Evolutionary conservation across 495 filamentous ascomycete species (phyloP), one percentile per base, ranked within the genome.

Genomic region (Paragyromitra xinjiangensis): DNA sequence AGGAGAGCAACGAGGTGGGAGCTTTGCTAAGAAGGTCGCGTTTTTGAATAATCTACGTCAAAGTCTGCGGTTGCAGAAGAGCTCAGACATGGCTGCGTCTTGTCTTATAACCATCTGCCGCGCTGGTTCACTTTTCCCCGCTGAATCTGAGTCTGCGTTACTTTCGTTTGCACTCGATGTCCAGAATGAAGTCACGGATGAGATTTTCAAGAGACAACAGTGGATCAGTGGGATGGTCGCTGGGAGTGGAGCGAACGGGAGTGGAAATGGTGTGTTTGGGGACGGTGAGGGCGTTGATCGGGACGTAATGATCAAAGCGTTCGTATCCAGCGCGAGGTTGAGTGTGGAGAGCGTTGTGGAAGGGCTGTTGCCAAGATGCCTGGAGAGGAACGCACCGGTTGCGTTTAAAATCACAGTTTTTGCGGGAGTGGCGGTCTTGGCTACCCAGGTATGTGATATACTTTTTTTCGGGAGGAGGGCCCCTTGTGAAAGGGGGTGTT

Each of bases 151-250:
- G 69, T 86, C 86, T 26, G 89, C 89, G 0, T 84, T 91, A 69
- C 82, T 90, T 69, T 89, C 88, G 78, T 91, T 90, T 79, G 89
- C 89, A 11, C 84, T 90, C 80, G 89, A 91, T 78, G 86, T 91
- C 22, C 89, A 90, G 79, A 88, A 90, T 72, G 89, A 91, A 81
- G 84, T 91, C 9, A 83, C 85, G 29, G 89, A 91, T 64, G 89
- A 88, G 55, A 88, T 91, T 24, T 91, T 91, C 68, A 85, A 88
- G 42, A 86, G 86, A 48, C 84, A 86, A 53, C 66, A 71, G 29
- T 77, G 74, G 74, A 29, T 71, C 5, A 42, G 22, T 22, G 73
- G 58, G 51, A 72, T 76, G 68, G 58, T 78, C 84, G 14, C 84
- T 9, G 69, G 69, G 7, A 72, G 50, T n/a, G 50, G 70, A 9